Base-by-base conservation (phyloP, 2,329 filamentous ascomycete species). In the Penicillium thymicola region DNA sequence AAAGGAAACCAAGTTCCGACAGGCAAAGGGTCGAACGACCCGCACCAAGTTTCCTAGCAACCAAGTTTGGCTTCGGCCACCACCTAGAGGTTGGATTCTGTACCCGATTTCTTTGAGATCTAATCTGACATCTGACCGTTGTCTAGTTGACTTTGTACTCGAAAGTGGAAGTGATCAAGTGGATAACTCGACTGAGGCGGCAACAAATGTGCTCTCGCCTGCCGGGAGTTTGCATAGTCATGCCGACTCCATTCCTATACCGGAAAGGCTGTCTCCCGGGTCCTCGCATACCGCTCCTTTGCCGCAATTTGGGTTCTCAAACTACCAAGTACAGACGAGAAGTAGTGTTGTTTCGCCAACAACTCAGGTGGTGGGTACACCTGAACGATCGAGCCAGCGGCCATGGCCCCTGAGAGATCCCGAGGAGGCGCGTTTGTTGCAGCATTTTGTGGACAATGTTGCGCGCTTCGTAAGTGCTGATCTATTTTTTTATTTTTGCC, bases 21-120 rank as follows among this genome's bases (percentile, higher is more conserved):
- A 55, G 45, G 59, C 42, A 5, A 60, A 55, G 34, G 40, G 54
- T 27, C 55, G 47, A 13, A 47, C 23, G 3, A 38, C 52, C 13
- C 55, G 63, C 14, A 60, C 48, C n/a, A 57, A 61, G 10, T 65
- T 65, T 27, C 63, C 63, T 14, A 55, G 46, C 30, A 63, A 65
- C 25, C 63, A 65, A 40, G 60, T 65, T 21, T 65, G 63, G 63
- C 40, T 65, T 2, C 59, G 49, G 40, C 63, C 63, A 36, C 63
- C 63, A 49, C 57, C 63, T 21, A 53, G 63, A 63, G 63, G 63
- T 65, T 50, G 30, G 59, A 52, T 25, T 18, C 14, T 13, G 14
- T 25, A 3, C 28, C 9, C 7, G 6, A 27, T 27, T 25, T 25
- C n/a, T 3, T 18, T 28, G 21, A 9, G 30, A 18, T 13, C n/a